Evolutionary conservation across 495 filamentous ascomycete genomes (phyloP).

Genomic region (Daldinia vernicosa): DNA sequence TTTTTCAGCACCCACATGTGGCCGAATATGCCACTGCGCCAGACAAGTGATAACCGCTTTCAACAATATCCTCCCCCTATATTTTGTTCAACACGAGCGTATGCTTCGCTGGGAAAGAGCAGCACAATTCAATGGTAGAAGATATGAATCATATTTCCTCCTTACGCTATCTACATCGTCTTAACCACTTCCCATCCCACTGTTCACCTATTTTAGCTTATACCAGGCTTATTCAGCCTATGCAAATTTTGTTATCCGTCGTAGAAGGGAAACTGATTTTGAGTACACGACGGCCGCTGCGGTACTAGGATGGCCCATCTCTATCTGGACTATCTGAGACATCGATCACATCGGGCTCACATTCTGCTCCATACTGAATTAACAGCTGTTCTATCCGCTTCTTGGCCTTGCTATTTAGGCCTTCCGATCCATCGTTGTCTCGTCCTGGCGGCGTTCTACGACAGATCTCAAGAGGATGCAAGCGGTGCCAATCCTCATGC

Average conservation of each 20-base stretch:
- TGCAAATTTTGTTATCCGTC: background rate
- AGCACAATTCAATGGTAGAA: background rate
- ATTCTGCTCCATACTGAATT: conserved; percentile 24
- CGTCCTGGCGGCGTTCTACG: background rate
- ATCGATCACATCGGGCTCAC: background rate
- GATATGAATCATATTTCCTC: background rate
- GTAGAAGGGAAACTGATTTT: background rate
- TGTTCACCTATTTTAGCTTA: background rate
- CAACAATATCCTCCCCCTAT: background rate
- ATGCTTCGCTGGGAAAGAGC: background rate
- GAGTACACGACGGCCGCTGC: background rate
- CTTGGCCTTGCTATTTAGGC: conserved; percentile 4
- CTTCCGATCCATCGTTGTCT: background rate
- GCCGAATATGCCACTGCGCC: background rate
- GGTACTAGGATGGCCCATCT: background rate
- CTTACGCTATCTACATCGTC: background rate
- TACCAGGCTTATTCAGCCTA: background rate
- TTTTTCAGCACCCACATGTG: conserved; percentile 11
- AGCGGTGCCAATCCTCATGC: conserved; percentile 5
- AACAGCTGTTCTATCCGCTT: conserved; percentile 26
- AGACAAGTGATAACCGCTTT: background rate
- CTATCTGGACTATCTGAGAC: background rate
- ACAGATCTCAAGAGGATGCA: conserved; percentile 32
- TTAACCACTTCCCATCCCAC: background rate
- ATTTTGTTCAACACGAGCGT: background rate